Conservation (phyloP, 2,329 filamentous ascomycete species). For the Cercospora sp. region DNA sequence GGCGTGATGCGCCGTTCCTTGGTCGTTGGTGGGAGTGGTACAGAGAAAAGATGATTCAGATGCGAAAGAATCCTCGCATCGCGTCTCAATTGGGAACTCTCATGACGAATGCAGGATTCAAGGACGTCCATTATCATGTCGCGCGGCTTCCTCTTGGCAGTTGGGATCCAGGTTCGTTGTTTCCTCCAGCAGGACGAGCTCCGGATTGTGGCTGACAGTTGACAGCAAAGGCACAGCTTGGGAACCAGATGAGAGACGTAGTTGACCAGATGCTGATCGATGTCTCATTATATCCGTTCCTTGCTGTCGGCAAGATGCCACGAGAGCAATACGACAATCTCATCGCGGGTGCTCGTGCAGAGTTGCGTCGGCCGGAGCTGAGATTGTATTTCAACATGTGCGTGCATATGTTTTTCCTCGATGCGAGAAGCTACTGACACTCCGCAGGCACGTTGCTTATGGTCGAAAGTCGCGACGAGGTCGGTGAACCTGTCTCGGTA, state of each 20-base stretch:
- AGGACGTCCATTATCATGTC: constrained; percentile 13
- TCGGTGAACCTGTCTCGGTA: background rate
- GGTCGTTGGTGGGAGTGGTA: constrained; percentile 33
- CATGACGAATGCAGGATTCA: constrained; percentile 28
- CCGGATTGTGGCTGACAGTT: background rate
- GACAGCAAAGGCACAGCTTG: constrained; percentile 5
- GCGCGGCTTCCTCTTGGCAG: constrained; percentile 11
- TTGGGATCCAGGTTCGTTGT: constrained; percentile 10
- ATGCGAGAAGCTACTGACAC: background rate
- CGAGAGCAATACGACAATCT: constrained; percentile 20
- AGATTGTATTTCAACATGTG: constrained; percentile 28
- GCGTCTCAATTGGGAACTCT: constrained; percentile 21
- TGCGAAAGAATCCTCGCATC: constrained; percentile 30
- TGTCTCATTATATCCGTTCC: constrained; percentile 25
- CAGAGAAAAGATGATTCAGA: constrained; percentile 18
- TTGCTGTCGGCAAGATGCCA: constrained; percentile 16
- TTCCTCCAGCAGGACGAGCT: background rate
- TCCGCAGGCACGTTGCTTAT: constrained; percentile 12
- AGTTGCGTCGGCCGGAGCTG: constrained; percentile 21
- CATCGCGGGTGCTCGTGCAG: constrained; percentile 23
- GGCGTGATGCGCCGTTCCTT: constrained; percentile 26
- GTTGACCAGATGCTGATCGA: constrained; percentile 23
- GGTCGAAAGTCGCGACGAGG: constrained; percentile 13
- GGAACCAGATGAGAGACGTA: constrained; percentile 13
- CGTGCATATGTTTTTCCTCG: background rate